Evolutionary conservation across 441 rosid genomes (phyloP).

Genomic region (Populus hybrid): DNA sequence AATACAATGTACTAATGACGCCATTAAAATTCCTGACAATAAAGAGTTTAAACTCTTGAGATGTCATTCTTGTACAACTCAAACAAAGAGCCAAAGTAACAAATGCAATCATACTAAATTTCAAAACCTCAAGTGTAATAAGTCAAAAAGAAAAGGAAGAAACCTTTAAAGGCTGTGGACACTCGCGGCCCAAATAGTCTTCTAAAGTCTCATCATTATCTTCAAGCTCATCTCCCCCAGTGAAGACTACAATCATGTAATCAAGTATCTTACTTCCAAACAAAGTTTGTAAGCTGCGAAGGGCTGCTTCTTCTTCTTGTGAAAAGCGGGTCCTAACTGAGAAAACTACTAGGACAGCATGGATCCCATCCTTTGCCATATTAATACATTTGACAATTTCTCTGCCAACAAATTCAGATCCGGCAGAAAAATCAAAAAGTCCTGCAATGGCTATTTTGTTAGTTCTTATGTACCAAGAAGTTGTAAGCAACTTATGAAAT

Average conservation of each 20-base stretch:
- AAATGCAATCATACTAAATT: background rate
- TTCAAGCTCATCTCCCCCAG: slow-evolving; percentile 92
- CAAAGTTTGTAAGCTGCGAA: slow-evolving; percentile 58
- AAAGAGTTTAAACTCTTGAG: background rate
- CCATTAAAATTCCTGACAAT: background rate
- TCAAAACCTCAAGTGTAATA: background rate
- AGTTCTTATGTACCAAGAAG: background rate
- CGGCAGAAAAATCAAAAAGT: slow-evolving; percentile 62
- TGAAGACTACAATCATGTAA: slow-evolving; percentile 78
- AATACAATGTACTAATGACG: background rate
- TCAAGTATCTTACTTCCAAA: slow-evolving; percentile 68
- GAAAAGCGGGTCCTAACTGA: slow-evolving; percentile 61
- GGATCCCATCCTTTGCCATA: slow-evolving; percentile 83
- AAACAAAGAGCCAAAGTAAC: background rate
- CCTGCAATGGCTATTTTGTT: slow-evolving; percentile 38
- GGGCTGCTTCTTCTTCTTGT: slow-evolving; percentile 61
- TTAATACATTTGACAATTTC: slow-evolving; percentile 76
- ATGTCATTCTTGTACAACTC: background rate
- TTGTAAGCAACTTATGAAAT: background rate
- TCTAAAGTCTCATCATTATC: slow-evolving; percentile 71
- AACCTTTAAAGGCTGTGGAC: slow-evolving; percentile 76
- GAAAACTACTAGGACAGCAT: slow-evolving; percentile 70
- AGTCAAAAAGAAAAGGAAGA: background rate
- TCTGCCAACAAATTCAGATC: slow-evolving; percentile 59
- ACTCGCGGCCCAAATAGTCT: slow-evolving; percentile 58